Base-by-base conservation (phyloP, 768 basidiomycete genomes). In the Cystoderma amianthinum region DNA sequence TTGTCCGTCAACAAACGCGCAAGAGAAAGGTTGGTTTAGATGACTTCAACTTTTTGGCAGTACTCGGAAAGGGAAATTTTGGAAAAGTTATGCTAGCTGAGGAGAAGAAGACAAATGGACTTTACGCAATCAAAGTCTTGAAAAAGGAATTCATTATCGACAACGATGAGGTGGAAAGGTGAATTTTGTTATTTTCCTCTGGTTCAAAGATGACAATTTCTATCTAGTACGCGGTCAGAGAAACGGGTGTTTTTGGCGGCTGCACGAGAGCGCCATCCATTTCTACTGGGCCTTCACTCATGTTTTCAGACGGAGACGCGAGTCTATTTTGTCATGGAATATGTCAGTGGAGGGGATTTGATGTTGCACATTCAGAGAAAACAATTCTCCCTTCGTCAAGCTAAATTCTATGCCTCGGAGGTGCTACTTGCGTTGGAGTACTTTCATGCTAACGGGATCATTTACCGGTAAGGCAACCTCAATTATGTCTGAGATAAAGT, bases 111-210 rank as follows among this genome's bases (percentile, higher is more conserved):
- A 76, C 81, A 38, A 89, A 80, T 51, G 80, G 76, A 38, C 63
- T 98, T 42, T 98, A 87, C 58, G 96, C 96, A n/a, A 97, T 99
- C 72, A 99, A 99, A 65, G 96, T 99, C n/a, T 59, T 99, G 59
- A 99, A 99, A 76, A 99, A 99, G 60, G 96, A 98, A 65, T 98
- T 99, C 58, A 98, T 99, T 60, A 98, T 99, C 53, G 96, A 99
- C 60, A 98, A 99, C 47, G 96, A 99, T 62, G 96, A 98, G 71
- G 93, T 99, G 2, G 96, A 98, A 65, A 96, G 93, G 95, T 95
- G 50, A 42, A 73, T 44, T 37, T 28, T 22, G n/a, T n/a, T n/a
- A n/a, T n/a, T n/a, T n/a, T n/a, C n/a, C n/a, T n/a, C n/a, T n/a
- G n/a, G n/a, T n/a, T n/a, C n/a, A n/a, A n/a, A n/a, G n/a, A n/a